Evolutionary conservation across 805 yeast genomes (phyloP).

Genomic region (Starmerella cellae): DNA sequence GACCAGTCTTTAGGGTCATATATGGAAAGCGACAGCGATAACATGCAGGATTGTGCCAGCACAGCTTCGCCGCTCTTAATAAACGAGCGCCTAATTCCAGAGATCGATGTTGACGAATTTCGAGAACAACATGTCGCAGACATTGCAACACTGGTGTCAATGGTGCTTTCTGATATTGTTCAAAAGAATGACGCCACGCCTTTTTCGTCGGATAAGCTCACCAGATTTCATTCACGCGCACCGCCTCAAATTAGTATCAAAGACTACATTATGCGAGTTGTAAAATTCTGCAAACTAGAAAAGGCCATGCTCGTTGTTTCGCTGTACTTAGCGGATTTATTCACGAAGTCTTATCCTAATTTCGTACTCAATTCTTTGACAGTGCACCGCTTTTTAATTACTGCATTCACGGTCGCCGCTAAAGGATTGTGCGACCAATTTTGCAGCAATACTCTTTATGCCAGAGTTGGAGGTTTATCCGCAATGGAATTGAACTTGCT

Average conservation of each 20-base stretch:
- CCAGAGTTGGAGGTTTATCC: slow-evolving; percentile 74
- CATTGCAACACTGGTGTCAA: slow-evolving; percentile 53
- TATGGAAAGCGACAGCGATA: neutral
- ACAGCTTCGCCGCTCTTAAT: neutral
- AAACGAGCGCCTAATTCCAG: neutral
- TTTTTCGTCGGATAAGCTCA: slow-evolving; percentile 35
- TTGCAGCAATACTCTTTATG: slow-evolving; percentile 86
- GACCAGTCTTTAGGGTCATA: slow-evolving; percentile 2
- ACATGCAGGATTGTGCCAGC: neutral
- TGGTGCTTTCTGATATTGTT: slow-evolving; percentile 70
- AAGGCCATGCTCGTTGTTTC: slow-evolving; percentile 68
- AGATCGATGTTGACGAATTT: slow-evolving; percentile 27
- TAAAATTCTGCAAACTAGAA: slow-evolving; percentile 75
- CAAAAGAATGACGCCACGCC: slow-evolving; percentile 51
- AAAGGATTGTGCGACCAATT: slow-evolving; percentile 67
- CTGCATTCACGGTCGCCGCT: slow-evolving; percentile 82
- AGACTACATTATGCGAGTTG: slow-evolving; percentile 61
- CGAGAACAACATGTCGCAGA: slow-evolving; percentile 57
- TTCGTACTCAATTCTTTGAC: slow-evolving; percentile 84
- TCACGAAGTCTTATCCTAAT: slow-evolving; percentile 61
- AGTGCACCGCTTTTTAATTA: slow-evolving; percentile 78
- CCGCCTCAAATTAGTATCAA: slow-evolving; percentile 79
- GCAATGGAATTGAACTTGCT: slow-evolving; percentile 62
- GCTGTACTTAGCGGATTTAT: slow-evolving; percentile 79
- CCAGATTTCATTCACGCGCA: slow-evolving; percentile 85